Percentiles rank a stretch among this genome's conserved stretches.
Evolutionary conservation across 441 rosid species (phyloP).

Genomic region (Arabidopsis hybrid): DNA sequence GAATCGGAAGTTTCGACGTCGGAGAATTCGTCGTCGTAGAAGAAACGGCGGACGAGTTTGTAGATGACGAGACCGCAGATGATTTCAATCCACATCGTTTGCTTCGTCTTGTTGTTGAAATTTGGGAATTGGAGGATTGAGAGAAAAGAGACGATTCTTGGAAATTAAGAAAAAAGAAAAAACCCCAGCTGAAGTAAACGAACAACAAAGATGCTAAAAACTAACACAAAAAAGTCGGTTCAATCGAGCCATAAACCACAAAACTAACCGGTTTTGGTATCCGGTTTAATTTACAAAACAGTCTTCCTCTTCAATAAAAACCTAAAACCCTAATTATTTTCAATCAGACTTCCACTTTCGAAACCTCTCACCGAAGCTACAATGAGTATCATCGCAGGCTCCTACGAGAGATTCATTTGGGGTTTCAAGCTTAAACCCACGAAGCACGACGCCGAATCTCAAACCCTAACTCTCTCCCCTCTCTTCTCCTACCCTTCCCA

Average conservation of each 20-base stretch:
- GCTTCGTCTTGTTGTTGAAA: background rate
- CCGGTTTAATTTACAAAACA: background rate
- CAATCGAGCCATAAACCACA: background rate
- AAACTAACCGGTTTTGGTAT: background rate
- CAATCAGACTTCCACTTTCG: background rate
- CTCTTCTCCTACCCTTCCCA: conserved; percentile 90
- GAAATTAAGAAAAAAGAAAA: background rate
- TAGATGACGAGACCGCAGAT: conserved; percentile 75
- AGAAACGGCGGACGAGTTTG: conserved; percentile 58
- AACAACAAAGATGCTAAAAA: background rate
- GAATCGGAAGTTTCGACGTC: conserved; percentile 71
- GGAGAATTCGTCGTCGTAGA: conserved; percentile 59
- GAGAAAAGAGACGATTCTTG: conserved; percentile 1
- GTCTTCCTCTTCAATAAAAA: conserved; percentile 8
- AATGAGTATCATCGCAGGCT: conserved; percentile 83
- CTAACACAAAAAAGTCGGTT: background rate
- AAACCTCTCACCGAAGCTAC: background rate
- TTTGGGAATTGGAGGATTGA: background rate
- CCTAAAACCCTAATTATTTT: conserved; percentile 38
- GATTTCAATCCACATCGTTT: conserved; percentile 51
- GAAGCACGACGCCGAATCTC: conserved; percentile 47
- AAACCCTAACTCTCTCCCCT: conserved; percentile 62
- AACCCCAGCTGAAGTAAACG: conserved; percentile 23
- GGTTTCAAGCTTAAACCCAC: conserved; percentile 83
- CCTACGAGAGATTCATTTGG: conserved; percentile 90